These are phyloP conservation scores for Powellomyces hirtus DNA, from an alignment of 192 early-diverging fungal species.

Conservation along the genomic window DNA sequence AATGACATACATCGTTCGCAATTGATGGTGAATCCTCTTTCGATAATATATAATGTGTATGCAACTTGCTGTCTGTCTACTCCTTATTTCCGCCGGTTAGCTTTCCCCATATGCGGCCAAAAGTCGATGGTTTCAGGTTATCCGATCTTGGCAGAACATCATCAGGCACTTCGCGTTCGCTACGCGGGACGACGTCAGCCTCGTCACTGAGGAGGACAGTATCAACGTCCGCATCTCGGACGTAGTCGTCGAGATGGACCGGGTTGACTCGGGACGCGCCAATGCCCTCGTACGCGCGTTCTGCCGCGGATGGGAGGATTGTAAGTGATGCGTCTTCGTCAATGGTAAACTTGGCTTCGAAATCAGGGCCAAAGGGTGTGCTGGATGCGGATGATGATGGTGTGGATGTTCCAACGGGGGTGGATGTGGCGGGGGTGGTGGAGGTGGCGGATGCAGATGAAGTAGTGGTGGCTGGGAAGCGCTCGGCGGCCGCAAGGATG, in stretches of 20 bases:
- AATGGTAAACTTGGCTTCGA: background rate
- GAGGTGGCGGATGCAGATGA: background rate
- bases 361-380: background rate
- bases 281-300: slow-evolving; percentile 23
- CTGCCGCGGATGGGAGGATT: slow-evolving; percentile 10
- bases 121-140: background rate
- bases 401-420: background rate
- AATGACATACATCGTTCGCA: no score
- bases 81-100: background rate
- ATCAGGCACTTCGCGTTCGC: background rate
- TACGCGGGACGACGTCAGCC: background rate
- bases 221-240: background rate
- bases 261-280: background rate
- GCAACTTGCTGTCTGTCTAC: no score
- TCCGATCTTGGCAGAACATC: no score
- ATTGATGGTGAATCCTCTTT: no score
- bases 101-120: background rate
- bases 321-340: slow-evolving; percentile 8
- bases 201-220: background rate
- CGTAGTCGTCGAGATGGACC: background rate
- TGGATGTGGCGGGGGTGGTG: background rate
- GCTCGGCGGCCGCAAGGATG: background rate
- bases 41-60: no score
- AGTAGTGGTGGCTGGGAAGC: background rate
- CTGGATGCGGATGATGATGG: background rate